Percentiles rank a stretch among this genome's conserved stretches.
Conservation (phyloP, 306 rosid species). For the Sindora glabra region DNA sequence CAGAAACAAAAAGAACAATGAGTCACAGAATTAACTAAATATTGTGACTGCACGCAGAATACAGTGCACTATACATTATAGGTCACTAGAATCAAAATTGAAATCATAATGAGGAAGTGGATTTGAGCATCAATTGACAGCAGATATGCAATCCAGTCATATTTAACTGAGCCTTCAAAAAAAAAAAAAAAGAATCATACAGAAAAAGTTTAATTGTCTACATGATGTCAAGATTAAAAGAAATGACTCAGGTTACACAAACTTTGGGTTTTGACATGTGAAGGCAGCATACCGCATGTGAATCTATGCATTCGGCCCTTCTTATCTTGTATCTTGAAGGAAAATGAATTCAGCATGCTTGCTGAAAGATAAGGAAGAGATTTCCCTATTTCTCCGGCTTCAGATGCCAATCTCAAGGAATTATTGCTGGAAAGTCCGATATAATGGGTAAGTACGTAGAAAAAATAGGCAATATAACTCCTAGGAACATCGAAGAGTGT, state of each 20-base stretch:
- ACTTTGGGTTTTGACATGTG: neutral
- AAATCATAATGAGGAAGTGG: too few species aligned
- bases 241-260: neutral
- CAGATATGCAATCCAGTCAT: too few species aligned
- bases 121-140: too few species aligned
- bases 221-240: too few species aligned
- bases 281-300: slow-evolving; percentile 57
- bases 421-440: slow-evolving; percentile 54
- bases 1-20: slow-evolving; percentile 15
- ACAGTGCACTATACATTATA: too few species aligned
- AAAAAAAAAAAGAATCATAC: too few species aligned
- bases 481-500: neutral
- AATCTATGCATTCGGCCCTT: slow-evolving; percentile 81
- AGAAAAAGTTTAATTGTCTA: too few species aligned
- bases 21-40: too few species aligned
- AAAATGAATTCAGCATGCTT: slow-evolving; percentile 34
- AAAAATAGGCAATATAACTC: neutral
- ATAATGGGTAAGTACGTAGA: slow-evolving; percentile 12
- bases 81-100: too few species aligned
- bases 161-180: too few species aligned
- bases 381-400: slow-evolving; percentile 63
- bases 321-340: slow-evolving; percentile 74
- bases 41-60: too few species aligned
- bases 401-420: slow-evolving; percentile 70
- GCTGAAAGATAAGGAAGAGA: slow-evolving; percentile 27